A percentile compares a stretch with the other conserved stretches of the same genome.
Conservation (phyloP, 345 rosid species). For the Lumnitzera racemosa region DNA sequence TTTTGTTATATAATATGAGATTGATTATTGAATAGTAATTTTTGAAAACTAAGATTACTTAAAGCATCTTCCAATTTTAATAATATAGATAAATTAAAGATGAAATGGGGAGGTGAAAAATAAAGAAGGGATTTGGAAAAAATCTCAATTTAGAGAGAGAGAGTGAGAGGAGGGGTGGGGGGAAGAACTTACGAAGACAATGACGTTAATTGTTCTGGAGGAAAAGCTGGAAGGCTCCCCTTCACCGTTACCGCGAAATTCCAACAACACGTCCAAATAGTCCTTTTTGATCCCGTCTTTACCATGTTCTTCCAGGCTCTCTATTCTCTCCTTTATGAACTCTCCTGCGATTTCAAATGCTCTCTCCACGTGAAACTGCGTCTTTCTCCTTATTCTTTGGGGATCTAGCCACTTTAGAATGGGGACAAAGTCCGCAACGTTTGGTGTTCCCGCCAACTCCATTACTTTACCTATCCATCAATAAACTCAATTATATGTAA, state of each 20-base stretch:
- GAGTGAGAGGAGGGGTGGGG: background rate
- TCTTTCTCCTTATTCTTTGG: slow-evolving; percentile 56
- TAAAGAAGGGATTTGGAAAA: no score
- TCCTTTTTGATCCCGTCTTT: slow-evolving; percentile 31
- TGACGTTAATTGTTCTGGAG: slow-evolving; percentile 52
- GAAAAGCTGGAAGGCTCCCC: slow-evolving; percentile 45
- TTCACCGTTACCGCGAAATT: slow-evolving; percentile 50
- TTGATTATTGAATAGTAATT: no score
- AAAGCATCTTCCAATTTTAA: no score
- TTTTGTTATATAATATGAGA: no score
- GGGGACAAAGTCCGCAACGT: slow-evolving; percentile 70
- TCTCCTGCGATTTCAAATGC: slow-evolving; percentile 56
- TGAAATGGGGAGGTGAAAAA: no score
- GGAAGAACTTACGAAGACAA: slow-evolving; percentile 49
- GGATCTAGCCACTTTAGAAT: slow-evolving; percentile 59
- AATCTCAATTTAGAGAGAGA: no score
- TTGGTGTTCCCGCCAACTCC: slow-evolving; percentile 78
- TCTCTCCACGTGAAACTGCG: slow-evolving; percentile 49
- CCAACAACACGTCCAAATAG: slow-evolving; percentile 70
- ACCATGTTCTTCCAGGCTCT: slow-evolving; percentile 9
- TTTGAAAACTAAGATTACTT: no score
- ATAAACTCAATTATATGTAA: background rate
- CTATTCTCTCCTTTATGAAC: slow-evolving; percentile 52
- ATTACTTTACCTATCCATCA: slow-evolving; percentile 36
- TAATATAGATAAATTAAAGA: no score